phyloP scores from a whole-genome alignment of 2,329 filamentous ascomycete genomes.

The Coniochaeta sp. region DNA sequence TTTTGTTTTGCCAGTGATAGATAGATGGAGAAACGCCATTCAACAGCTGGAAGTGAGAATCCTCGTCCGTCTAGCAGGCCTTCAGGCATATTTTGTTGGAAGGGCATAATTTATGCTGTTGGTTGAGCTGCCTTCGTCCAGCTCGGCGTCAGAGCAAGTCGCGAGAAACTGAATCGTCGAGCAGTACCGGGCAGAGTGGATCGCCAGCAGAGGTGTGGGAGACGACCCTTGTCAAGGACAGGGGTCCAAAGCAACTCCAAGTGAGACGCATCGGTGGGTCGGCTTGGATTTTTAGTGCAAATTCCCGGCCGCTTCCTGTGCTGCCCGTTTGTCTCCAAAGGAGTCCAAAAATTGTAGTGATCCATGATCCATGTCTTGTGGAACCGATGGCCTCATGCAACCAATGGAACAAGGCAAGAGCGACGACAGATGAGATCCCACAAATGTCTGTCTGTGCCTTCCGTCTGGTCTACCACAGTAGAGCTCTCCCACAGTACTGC shows the following conservation, averaged over 20 bases:
- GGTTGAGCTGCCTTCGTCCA: no score
- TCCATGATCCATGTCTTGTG: neutral
- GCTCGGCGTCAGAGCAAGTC: neutral
- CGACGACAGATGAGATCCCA: no score
- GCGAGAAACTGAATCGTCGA: neutral
- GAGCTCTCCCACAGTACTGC: no score
- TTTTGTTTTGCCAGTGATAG: no score
- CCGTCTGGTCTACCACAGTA: no score
- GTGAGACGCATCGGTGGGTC: constrained; percentile 4
- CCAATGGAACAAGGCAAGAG: no score
- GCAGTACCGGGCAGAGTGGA: neutral
- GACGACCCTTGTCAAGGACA: constrained; percentile 11
- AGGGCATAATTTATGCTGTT: no score
- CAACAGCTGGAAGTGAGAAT: no score
- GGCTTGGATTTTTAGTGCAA: neutral
- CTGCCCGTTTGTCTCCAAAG: neutral
- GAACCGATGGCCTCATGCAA: neutral
- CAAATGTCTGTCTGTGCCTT: no score
- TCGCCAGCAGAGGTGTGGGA: constrained; percentile 14
- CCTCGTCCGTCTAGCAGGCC: no score
- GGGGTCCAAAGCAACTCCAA: constrained; percentile 11
- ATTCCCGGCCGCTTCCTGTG: neutral
- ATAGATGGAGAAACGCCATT: no score
- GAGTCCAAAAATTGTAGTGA: neutral
- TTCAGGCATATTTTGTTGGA: no score